A percentile compares a stretch with the other conserved stretches of the same genome.
Conservation (phyloP, 139 green algal genomes). For the Pleodorina starrii region DNA sequence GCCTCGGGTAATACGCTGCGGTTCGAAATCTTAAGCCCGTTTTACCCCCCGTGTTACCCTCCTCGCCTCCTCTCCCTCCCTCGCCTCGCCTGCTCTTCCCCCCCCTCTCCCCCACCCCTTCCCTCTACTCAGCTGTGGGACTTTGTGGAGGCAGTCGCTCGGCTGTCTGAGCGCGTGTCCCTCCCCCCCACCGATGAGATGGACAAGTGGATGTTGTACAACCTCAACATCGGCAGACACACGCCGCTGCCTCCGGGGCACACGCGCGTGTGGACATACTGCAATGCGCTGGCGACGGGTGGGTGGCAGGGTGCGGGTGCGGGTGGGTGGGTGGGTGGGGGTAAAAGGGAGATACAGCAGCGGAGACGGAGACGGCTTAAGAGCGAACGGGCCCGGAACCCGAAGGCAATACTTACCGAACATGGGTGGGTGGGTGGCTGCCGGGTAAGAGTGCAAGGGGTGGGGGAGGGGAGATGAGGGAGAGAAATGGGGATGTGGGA, state of each 20-base stretch:
- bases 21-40: no score
- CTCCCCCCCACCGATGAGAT: conserved; percentile 42
- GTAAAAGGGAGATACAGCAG: no score
- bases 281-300: conserved; percentile 17
- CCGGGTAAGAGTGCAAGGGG: no score
- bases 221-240: conserved; percentile 42
- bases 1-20: no score
- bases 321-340: background rate
- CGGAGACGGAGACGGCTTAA: no score
- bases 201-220: conserved; percentile 45
- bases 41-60: no score
- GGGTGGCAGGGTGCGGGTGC: background rate
- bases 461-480: no score
- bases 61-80: background rate
- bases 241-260: conserved; percentile 19
- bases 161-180: conserved; percentile 52
- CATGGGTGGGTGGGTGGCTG: no score
- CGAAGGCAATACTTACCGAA: no score
- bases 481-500: no score
- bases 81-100: background rate
- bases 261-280: conserved; percentile 39
- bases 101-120: background rate
- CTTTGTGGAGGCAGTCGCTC: conserved; percentile 52
- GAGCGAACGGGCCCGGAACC: no score
- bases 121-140: conserved; percentile 13